phyloP scores from a whole-genome alignment of 1,284 basidiomycete genomes.

The Papiliotrema nemorosa region DNA sequence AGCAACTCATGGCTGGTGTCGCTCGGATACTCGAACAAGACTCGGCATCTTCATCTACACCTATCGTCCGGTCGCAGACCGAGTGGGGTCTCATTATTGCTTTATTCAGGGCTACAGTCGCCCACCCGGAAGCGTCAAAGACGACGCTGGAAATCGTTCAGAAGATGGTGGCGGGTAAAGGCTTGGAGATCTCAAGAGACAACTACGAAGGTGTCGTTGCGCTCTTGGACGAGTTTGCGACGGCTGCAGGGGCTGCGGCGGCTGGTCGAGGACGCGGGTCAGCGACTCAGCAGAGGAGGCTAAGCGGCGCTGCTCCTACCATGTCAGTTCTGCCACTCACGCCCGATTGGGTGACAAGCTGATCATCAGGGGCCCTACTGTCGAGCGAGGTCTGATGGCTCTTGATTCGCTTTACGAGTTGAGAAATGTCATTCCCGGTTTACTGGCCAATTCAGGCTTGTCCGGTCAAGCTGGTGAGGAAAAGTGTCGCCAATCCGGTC shows the following conservation, averaged over 20 bases:
- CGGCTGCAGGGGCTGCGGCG: conserved; percentile 61
- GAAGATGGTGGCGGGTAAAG: conserved; percentile 60
- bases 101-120: conserved; percentile 78
- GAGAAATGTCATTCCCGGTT: conserved; percentile 60
- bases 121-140: conserved; percentile 83
- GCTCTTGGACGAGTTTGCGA: conserved; percentile 82
- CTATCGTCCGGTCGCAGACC: conserved; percentile 75
- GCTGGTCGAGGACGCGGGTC: conserved; percentile 54
- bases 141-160: conserved; percentile 74
- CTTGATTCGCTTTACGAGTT: conserved; percentile 74
- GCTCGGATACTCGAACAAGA: conserved; percentile 72
- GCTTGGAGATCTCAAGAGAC: conserved; percentile 61
- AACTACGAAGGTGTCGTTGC: conserved; percentile 78
- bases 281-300: conserved; percentile 25
- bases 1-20: conserved; percentile 85
- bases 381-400: conserved; percentile 76
- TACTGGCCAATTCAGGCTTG: conserved; percentile 54
- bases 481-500: neutral
- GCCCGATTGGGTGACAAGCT: neutral
- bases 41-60: conserved; percentile 43
- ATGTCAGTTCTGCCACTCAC: conserved; percentile 21
- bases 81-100: conserved; percentile 95
- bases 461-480: conserved; percentile 34
- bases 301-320: conserved; percentile 32
- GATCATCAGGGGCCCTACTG: conserved; percentile 61